These are phyloP conservation scores for Globisporangium camurandrum DNA, from an alignment of 352 stramenopile species.

Conservation along the genomic window DNA sequence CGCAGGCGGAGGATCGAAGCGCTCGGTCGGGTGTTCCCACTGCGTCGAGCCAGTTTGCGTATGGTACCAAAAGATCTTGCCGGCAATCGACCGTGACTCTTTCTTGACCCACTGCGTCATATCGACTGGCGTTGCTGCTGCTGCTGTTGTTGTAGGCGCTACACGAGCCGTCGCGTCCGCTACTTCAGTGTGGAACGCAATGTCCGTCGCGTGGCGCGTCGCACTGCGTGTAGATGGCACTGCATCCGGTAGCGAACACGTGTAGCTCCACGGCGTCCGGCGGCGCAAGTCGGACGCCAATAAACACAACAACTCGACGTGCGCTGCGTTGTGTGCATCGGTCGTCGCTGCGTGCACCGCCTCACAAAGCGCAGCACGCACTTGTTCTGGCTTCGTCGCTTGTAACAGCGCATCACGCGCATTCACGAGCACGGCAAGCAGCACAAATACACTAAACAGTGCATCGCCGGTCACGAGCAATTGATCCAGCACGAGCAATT, in stretches of 20 bases:
- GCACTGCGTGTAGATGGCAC: constrained; percentile 29
- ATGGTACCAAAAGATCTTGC: constrained; percentile 79
- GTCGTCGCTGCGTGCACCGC: constrained; percentile 27
- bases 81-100: constrained; percentile 59
- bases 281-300: constrained; percentile 46
- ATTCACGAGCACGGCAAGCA: constrained; percentile 51
- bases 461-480: constrained; percentile 65
- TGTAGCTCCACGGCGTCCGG: constrained; percentile 62
- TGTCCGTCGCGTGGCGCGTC: constrained; percentile 44
- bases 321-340: constrained; percentile 24
- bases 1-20: constrained; percentile 41
- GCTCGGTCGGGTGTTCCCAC: constrained; percentile 71
- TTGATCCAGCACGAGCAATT: constrained; percentile 75
- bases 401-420: constrained; percentile 28
- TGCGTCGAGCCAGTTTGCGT: constrained; percentile 65
- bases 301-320: constrained; percentile 55
- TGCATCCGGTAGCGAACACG: constrained; percentile 38
- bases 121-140: constrained; percentile 29
- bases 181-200: constrained; percentile 42
- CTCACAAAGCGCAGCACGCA: constrained; percentile 31
- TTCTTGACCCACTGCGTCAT: constrained; percentile 79
- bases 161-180: too few species aligned
- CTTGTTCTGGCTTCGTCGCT: constrained; percentile 23
- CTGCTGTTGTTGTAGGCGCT: too few species aligned
- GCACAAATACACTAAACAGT: constrained; percentile 63